Conservation (phyloP, 2,329 filamentous ascomycete genomes). For the Albophoma yamanashiensis region DNA sequence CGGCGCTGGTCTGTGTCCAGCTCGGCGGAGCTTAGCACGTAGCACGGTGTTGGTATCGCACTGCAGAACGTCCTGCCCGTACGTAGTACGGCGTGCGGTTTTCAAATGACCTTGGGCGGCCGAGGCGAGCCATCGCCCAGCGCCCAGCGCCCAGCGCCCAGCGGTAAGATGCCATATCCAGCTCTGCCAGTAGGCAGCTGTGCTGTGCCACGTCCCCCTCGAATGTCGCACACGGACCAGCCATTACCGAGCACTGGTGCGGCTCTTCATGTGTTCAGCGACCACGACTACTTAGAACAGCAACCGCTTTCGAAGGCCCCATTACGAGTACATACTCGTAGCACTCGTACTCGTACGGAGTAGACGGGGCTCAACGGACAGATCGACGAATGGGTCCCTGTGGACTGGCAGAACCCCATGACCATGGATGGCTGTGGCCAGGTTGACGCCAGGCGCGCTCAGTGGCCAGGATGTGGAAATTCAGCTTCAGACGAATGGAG, state of each 20-base stretch:
- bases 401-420: not conserved
- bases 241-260: not conserved
- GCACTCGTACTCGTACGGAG: too few relatives aligned
- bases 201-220: not conserved
- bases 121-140: too few relatives aligned
- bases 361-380: not conserved
- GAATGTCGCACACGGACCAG: too few relatives aligned
- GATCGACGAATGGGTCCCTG: not conserved
- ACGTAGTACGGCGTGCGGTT: too few relatives aligned
- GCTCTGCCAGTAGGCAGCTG: not conserved
- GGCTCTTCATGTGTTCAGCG: not conserved
- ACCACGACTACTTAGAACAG: not conserved
- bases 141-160: too few relatives aligned
- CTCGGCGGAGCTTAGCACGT: not conserved
- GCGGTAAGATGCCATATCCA: too few relatives aligned
- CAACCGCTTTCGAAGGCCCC: not conserved
- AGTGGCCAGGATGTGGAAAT: not conserved
- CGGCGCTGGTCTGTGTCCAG: not conserved
- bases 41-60: not conserved
- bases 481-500: not conserved
- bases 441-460: not conserved
- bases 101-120: too few relatives aligned
- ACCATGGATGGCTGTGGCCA: not conserved
- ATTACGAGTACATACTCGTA: too few relatives aligned
- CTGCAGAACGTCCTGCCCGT: too few relatives aligned